Conservation (phyloP, 2,329 filamentous ascomycete genomes). For the Chalara sp. region DNA sequence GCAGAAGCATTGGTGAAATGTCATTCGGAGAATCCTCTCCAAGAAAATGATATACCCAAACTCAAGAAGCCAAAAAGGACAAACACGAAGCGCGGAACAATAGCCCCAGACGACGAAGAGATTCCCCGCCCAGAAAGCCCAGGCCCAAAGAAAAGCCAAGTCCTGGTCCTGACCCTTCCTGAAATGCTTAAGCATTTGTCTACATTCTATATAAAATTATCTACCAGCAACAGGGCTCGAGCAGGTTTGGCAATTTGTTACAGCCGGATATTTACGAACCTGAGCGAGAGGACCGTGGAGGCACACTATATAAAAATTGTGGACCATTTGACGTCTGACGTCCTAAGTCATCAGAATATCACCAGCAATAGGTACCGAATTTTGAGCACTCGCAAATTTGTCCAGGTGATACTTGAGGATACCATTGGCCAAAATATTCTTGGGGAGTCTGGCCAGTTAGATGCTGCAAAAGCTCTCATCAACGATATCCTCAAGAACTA, state of each 20-base stretch:
- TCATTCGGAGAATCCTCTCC: conserved; percentile 56
- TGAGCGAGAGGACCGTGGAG: conserved; percentile 81
- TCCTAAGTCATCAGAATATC: conserved; percentile 71
- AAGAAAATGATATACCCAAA: conserved; percentile 46
- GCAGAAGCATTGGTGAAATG: conserved; percentile 77
- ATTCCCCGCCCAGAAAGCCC: conserved; percentile 64
- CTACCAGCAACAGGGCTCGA: conserved; percentile 73
- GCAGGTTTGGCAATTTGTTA: conserved; percentile 86
- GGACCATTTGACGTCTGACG: conserved; percentile 70
- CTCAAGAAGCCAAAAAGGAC: conserved; percentile 66
- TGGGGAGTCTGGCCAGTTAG: conserved; percentile 81
- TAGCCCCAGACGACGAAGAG: conserved; percentile 61
- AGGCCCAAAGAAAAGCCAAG: conserved; percentile 64
- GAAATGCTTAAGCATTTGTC: conserved; percentile 78
- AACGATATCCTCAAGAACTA: conserved; percentile 93
- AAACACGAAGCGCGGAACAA: conserved; percentile 46
- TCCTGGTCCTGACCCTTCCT: conserved; percentile 65
- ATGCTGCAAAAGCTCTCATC: conserved; percentile 73
- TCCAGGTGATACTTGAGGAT: conserved; percentile 77
- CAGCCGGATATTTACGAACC: conserved; percentile 66
- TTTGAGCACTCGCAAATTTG: conserved; percentile 75
- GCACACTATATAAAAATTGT: conserved; percentile 75
- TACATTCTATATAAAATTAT: conserved; percentile 68
- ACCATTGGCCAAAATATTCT: conserved; percentile 75
- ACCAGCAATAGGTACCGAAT: conserved; percentile 82